phyloP scores from a whole-genome alignment of 139 green algal genomes.

The Coelastrella sp. region DNA sequence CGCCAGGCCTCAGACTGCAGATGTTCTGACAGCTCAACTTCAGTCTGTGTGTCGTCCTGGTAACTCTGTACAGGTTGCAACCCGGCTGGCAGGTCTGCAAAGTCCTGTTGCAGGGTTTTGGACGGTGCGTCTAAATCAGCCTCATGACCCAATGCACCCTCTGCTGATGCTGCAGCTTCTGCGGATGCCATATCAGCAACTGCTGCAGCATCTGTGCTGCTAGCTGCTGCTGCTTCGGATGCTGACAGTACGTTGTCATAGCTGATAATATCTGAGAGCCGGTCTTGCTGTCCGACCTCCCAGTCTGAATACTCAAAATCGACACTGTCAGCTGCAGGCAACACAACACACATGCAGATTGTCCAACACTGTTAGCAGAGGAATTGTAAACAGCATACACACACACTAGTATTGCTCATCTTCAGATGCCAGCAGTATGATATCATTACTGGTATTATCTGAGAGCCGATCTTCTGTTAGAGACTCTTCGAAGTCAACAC shows the following conservation, averaged over 20 bases:
- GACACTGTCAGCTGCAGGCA: not conserved
- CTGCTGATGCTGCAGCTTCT: slow-evolving; percentile 4
- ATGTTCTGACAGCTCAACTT: not conserved
- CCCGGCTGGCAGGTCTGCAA: not conserved
- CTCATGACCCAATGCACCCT: not conserved
- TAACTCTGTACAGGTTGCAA: not conserved
- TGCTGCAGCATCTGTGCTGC: not conserved
- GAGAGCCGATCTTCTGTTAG: no score
- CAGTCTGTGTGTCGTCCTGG: not conserved
- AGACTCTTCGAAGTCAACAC: no score
- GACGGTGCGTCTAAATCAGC: not conserved
- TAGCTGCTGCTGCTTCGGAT: not conserved
- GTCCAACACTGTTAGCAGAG: not conserved
- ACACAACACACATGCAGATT: not conserved
- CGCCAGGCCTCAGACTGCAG: not conserved
- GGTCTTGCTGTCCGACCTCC: not conserved
- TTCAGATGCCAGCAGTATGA: no score
- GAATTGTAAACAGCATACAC: no score
- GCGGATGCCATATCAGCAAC: not conserved
- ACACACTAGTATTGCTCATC: no score
- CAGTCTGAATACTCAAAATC: slow-evolving; percentile 16
- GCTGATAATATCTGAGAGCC: not conserved
- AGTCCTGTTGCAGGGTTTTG: not conserved
- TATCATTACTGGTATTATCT: no score
- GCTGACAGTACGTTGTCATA: not conserved